Base-by-base conservation (phyloP, 2,329 filamentous ascomycete genomes). In the Colletotrichum eleusines region DNA sequence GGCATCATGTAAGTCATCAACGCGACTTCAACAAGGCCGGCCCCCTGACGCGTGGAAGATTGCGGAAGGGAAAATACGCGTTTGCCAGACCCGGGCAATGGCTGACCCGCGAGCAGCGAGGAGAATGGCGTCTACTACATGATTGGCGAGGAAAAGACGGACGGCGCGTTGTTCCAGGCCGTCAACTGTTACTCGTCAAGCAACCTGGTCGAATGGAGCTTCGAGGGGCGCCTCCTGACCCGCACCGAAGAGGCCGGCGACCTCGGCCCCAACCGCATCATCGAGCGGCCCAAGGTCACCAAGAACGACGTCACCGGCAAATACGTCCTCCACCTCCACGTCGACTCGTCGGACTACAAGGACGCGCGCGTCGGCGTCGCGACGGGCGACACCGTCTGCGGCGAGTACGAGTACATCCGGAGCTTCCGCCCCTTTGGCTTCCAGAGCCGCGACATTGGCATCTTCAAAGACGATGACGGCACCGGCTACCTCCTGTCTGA, bases 301-400 rank as follows among this genome's bases (percentile, higher is more conserved):
- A 91, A 88, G 80, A 92, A 92, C 73, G 86, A 89, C 18, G 80
- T 81, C n/a, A 92, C 90, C 0, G 75, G 78, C 7, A 88, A 89
- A 73, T 93, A 90, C 77, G 90, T 92, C n/a, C 80, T 92, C 77
- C 92, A 88, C 82, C 84, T 92, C 82, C 90, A 92, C 76, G 91
- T 92, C 59, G 90, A 93, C 75, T 85, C 81, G 66, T 82, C 81
- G 38, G 84, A 84, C 75, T 92, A 92, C 74, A 84, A 83, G 1
- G 90, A 91, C 44, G 91, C 90, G 0, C 88, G 87, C 66, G 88
- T 90, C 1, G 91, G 90, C 0, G 88, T 92, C 7, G 91, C 90
- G 0, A 89, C 86, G 0, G 85, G 86, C 0, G 81, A 84, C 71
- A 83, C 80, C 0, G 87, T 92, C 0, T 92, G 90, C 73, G 90